A percentile compares a stretch with the other conserved stretches of the same genome.
Conservation (phyloP, 2,329 filamentous ascomycete genomes). For the Hymenoscyphus albidus region DNA sequence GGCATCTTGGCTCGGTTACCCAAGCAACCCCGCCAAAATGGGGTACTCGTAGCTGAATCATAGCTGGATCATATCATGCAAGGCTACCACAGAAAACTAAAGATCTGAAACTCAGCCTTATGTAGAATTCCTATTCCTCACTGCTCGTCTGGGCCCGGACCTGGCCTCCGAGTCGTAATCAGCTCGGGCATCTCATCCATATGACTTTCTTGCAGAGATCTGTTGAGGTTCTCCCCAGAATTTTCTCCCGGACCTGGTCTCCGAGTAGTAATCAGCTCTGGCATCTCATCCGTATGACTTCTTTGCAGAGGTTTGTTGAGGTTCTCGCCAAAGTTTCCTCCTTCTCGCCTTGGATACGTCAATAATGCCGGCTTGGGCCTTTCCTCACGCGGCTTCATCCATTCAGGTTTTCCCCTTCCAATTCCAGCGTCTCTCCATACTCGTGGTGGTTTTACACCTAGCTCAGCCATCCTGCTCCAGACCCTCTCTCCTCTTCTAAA, state of each 20-base stretch:
- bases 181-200: too few relatives aligned
- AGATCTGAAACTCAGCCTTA: not conserved
- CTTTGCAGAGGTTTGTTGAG: not conserved
- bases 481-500: slow-evolving; percentile 56
- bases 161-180: too few relatives aligned
- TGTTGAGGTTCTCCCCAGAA: too few relatives aligned
- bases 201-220: too few relatives aligned
- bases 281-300: slow-evolving; percentile 2
- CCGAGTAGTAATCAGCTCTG: not conserved
- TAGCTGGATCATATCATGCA: not conserved
- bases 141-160: not conserved
- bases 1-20: not conserved
- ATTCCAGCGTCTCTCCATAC: slow-evolving; percentile 49
- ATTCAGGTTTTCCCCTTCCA: slow-evolving; percentile 31
- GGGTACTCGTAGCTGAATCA: not conserved
- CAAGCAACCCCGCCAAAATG: not conserved
- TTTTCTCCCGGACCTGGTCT: not conserved
- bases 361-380: slow-evolving; percentile 18
- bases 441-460: slow-evolving; percentile 58
- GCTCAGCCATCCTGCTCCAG: slow-evolving; percentile 56
- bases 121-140: not conserved
- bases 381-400: slow-evolving; percentile 14
- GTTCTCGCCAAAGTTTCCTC: slow-evolving; percentile 7
- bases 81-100: not conserved
- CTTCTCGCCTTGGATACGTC: slow-evolving; percentile 21